Evolutionary conservation across 2,329 filamentous ascomycete genomes (phyloP).

Genomic region (Sphaerostilbella broomeana): DNA sequence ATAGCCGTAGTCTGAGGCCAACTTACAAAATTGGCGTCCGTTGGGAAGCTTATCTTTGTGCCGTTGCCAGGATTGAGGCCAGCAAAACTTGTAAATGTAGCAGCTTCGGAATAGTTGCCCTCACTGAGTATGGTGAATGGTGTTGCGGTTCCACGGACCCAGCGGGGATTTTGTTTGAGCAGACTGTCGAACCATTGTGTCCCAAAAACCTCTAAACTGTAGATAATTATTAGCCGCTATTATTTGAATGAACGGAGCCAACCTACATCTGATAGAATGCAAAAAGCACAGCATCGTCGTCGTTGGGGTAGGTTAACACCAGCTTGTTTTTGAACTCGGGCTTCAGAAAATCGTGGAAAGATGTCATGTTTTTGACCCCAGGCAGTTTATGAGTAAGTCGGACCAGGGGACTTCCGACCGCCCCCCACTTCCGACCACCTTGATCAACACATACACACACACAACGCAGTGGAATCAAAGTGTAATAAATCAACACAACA

Average conservation of each 20-base stretch:
- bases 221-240: neutral
- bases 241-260: neutral
- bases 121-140: slow-evolving; percentile 30
- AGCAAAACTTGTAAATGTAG: slow-evolving; percentile 27
- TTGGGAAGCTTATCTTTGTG: slow-evolving; percentile 26
- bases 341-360: slow-evolving; percentile 37
- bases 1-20: slow-evolving; percentile 46
- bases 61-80: slow-evolving; percentile 15
- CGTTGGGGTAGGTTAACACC: slow-evolving; percentile 50
- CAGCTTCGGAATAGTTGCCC: slow-evolving; percentile 25
- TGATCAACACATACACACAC: no score
- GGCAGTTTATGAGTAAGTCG: slow-evolving; percentile 26
- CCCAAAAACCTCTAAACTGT: slow-evolving; percentile 36
- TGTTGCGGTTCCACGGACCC: slow-evolving; percentile 46
- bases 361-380: slow-evolving; percentile 25
- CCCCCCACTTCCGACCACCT: no score
- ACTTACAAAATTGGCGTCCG: slow-evolving; percentile 35
- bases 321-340: slow-evolving; percentile 48
- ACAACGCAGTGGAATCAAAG: no score
- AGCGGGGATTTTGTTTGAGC: slow-evolving; percentile 41
- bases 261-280: slow-evolving; percentile 43
- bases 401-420: no score
- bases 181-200: slow-evolving; percentile 41
- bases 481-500: no score
- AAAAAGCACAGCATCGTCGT: slow-evolving; percentile 49